Base-by-base conservation (phyloP, 2,329 filamentous ascomycete genomes). In the Fusarium sp. region DNA sequence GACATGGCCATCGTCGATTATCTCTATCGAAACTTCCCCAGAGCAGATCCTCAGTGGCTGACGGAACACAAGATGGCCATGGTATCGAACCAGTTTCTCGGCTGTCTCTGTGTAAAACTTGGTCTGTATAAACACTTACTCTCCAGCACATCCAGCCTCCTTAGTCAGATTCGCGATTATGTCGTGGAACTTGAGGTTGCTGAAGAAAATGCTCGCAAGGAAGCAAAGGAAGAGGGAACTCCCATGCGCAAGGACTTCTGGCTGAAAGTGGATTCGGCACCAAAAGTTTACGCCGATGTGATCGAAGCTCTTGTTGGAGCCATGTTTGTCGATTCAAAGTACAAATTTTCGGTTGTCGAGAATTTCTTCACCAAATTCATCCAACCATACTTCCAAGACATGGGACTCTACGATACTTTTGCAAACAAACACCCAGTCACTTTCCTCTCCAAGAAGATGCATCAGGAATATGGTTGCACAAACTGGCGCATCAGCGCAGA, bases 51-150 rank as follows among this genome's bases (percentile, higher is more conserved):
- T 0, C 95, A 98, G 80, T 98, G 96, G 96, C 87, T 99, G 67
- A 98, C 96, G 0, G 96, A 98, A 82, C 96, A 98, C 87, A 98
- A 98, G 84, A 98, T 97, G 91, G 94, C 95, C n/a, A 98, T 99
- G 94, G 95, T 96, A 0, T 96, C 94, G 60, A 99, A 99, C 84
- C 95, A 95, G 69, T 99, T 98, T 79, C 87, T 98, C 3, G 94
- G 93, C 3, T 94, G 91, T 24, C 85, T 98, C 7, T 93, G 93
- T 67, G 94, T 97, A 7, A 88, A 90, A 54, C 88, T 98, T 1
- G 92, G 89, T 2, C 92, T 98, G 62, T 91, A 98, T 79, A 89
- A 86, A 55, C 91, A 96, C 79, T 83, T 98, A 22, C 88, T 90
- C 0, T 83, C 87, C 11, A 86, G 93, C 14, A 85, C 84, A 6